Evolutionary conservation across 331 rosid species (phyloP).

Genomic region (Prunus yedoensis): DNA sequence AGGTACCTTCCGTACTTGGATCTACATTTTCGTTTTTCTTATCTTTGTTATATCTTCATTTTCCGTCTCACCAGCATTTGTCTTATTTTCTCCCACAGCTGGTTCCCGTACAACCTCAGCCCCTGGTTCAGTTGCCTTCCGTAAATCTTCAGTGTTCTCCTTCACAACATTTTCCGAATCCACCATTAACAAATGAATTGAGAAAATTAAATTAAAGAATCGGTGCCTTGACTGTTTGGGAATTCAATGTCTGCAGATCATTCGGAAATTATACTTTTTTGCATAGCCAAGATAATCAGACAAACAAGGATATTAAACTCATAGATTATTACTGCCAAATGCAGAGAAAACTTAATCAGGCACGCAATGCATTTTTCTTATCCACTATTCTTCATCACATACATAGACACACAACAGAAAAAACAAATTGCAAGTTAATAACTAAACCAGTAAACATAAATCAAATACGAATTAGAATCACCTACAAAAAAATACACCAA

Average conservation of each 20-base stretch:
- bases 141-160: slow-evolving; percentile 7
- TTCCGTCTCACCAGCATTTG: not conserved
- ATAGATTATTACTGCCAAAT: not conserved
- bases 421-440: not conserved
- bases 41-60: slow-evolving; percentile 28
- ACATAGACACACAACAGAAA: not conserved
- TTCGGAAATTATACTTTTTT: not conserved
- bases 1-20: slow-evolving; percentile 47
- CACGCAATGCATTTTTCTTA: not conserved
- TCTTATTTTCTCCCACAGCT: slow-evolving; percentile 21
- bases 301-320: not conserved
- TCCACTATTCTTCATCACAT: not conserved
- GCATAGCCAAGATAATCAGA: not conserved
- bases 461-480: not conserved
- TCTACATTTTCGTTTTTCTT: slow-evolving; percentile 40
- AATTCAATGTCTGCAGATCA: slow-evolving; percentile 34
- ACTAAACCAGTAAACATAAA: not conserved
- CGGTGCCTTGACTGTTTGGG: slow-evolving; percentile 10
- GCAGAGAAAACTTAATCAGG: not conserved
- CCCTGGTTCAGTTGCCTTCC: slow-evolving; percentile 10
- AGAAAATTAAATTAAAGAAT: slow-evolving; percentile 14
- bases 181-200: slow-evolving; percentile 52
- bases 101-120: slow-evolving; percentile 9
- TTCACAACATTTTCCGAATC: slow-evolving; percentile 56
- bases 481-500: too few relatives aligned